A percentile compares a stretch with the other conserved stretches of the same genome.
Evolutionary conservation across 345 rosid species (phyloP).

Genomic region (Gossypium mustelinum): DNA sequence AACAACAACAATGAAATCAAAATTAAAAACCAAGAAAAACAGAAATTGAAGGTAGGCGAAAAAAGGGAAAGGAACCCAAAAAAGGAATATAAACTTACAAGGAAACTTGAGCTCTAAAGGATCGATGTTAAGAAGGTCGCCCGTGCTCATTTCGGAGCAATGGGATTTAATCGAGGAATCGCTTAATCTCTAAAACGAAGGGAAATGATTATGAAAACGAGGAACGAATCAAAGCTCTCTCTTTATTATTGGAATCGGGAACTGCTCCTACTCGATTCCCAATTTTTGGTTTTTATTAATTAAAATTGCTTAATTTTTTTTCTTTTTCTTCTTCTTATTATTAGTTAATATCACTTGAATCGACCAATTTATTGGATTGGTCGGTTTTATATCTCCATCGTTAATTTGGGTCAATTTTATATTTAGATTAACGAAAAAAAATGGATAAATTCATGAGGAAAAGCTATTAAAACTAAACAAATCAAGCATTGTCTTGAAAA

Average conservation of each 20-base stretch:
- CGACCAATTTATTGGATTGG: neutral
- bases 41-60: conserved; percentile 16
- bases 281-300: neutral
- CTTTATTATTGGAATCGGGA: neutral
- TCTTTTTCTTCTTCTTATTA: neutral
- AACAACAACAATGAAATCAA: conserved; percentile 4
- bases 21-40: conserved; percentile 16
- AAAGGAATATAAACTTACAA: conserved; percentile 30
- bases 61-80: neutral
- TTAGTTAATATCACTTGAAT: neutral
- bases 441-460: too few relatives aligned
- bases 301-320: neutral
- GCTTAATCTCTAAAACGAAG: neutral
- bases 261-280: neutral
- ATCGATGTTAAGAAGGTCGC: conserved; percentile 69
- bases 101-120: conserved; percentile 75
- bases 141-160: conserved; percentile 50
- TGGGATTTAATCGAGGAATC: neutral
- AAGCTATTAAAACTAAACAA: too few relatives aligned
- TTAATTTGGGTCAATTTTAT: neutral
- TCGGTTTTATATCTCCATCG: neutral
- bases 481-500: too few relatives aligned
- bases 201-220: neutral
- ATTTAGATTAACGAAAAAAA: neutral
- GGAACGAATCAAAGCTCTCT: neutral